A percentile compares a stretch with the other conserved stretches of the same genome.
Conservation (phyloP, 257 asterid species). For the Fraxinus quadrangulata region DNA sequence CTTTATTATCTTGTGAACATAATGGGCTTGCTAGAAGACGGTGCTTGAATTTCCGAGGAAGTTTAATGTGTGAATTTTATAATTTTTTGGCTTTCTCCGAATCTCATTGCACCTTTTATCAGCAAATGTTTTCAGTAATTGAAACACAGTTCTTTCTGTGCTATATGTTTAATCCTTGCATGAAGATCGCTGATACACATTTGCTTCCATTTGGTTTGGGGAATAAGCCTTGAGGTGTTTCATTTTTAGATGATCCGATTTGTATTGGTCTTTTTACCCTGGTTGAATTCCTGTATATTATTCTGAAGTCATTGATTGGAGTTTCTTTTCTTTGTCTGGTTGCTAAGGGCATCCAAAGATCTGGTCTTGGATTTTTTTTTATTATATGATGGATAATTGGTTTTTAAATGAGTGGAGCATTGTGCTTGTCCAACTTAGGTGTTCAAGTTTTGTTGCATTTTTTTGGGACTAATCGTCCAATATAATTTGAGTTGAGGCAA, state of each 20-base stretch:
- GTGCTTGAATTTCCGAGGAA: too few relatives aligned
- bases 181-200: background rate
- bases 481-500: background rate
- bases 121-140: background rate
- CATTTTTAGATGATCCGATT: background rate
- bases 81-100: background rate
- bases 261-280: background rate
- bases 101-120: background rate
- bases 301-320: background rate
- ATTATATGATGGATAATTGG: background rate
- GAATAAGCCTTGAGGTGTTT: background rate
- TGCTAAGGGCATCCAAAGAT: background rate
- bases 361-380: background rate
- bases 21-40: background rate
- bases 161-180: background rate
- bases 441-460: background rate
- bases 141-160: background rate
- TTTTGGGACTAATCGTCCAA: background rate
- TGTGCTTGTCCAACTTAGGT: background rate
- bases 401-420: background rate
- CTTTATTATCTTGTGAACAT: conserved; percentile 7
- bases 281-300: background rate
- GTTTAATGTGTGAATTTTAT: too few relatives aligned
- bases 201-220: too few relatives aligned
- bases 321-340: background rate